Base-by-base conservation (phyloP, 2,329 filamentous ascomycete genomes). In the Alternaria sp. region DNA sequence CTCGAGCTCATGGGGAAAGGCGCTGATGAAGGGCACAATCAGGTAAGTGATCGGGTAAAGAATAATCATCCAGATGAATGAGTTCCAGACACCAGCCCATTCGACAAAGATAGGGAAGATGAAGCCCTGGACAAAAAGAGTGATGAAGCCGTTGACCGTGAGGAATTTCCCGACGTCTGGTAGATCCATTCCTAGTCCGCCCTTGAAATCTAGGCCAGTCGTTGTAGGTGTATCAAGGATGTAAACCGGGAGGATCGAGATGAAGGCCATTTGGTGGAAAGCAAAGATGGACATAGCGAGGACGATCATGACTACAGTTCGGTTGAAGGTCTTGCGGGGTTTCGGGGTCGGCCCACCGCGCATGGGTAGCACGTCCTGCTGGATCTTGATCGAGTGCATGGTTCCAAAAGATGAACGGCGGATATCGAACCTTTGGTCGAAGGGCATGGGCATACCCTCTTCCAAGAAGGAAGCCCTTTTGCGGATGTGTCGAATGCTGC, bases 201-300 rank as follows among this genome's bases (percentile, higher is more conserved):
- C 89, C 0, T 83, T 70, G 39, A 84, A 72, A 30, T 81, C 79
- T 16, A 80, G 69, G 7, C 70, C 70, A 26, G 49, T 69, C 30
- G 57, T 43, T 3, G 41, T 26, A 22, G 86, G 85, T 24, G 88
- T 82, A 68, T 97, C 93, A 75, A 97, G 92, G 54, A 97, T 88
- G 80, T 96, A 97, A 61, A 97, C 96, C 9, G 94, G 94, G 52
- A 97, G 84, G 1, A 96, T 86, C 73, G 96, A 92, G 73, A 97
- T 93, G 78, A 92, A 97, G 1, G 91, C 93, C 93, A 97, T 97
- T 57, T 77, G 75, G 41, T 97, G 94, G 78, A 96, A 96, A 9
- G 92, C 94, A 80, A 96, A 96, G 65, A 97, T 91, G 49, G 90
- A 91, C 61, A 97, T 82, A 2, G 93, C 89, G n/a, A 93, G 72